Evolutionary conservation across 805 yeast species (phyloP).

Genomic region (Millerozyma miso): DNA sequence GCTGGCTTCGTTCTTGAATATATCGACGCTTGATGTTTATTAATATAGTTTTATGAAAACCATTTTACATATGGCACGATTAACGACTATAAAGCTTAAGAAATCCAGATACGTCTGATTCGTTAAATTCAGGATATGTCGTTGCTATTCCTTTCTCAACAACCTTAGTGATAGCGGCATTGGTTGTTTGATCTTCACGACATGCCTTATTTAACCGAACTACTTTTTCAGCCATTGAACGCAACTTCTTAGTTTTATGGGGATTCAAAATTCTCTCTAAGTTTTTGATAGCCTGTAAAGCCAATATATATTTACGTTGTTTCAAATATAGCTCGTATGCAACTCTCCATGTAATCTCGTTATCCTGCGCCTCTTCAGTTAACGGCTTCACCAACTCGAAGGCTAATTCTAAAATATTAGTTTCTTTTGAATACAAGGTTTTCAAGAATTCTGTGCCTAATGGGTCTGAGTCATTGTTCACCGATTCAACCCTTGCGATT

Average conservation of each 20-base stretch:
- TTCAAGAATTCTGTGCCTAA: slow-evolving; percentile 47
- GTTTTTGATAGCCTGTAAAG: slow-evolving; percentile 41
- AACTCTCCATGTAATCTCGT: slow-evolving; percentile 38
- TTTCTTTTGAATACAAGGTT: slow-evolving; percentile 18
- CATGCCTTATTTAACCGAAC: slow-evolving; percentile 27
- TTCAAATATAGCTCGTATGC: slow-evolving; percentile 36
- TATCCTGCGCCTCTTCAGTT: slow-evolving; percentile 37
- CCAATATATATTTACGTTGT: slow-evolving; percentile 44
- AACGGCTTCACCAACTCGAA: slow-evolving; percentile 37
- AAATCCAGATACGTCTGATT: slow-evolving; percentile 14
- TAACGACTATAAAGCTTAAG: slow-evolving; percentile 9
- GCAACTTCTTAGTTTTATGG: slow-evolving; percentile 9
- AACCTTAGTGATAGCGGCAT: slow-evolving; percentile 43
- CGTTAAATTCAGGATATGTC: slow-evolving; percentile 31
- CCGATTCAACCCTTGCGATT: slow-evolving; percentile 41
- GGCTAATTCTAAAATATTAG: slow-evolving; percentile 44
- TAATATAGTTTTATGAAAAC: slow-evolving; percentile 5
- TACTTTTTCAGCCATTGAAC: slow-evolving; percentile 27
- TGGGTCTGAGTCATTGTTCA: slow-evolving; percentile 52
- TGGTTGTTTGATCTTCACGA: slow-evolving; percentile 33
- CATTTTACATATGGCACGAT: slow-evolving; percentile 1
- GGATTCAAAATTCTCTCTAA: slow-evolving; percentile 36
- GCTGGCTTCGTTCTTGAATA: slow-evolving; percentile 34
- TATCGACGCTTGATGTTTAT: neutral
- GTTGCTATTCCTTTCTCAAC: slow-evolving; percentile 32